Evolutionary conservation across 2,329 filamentous ascomycete species (phyloP).

Genomic region (Colletotrichum sp.): DNA sequence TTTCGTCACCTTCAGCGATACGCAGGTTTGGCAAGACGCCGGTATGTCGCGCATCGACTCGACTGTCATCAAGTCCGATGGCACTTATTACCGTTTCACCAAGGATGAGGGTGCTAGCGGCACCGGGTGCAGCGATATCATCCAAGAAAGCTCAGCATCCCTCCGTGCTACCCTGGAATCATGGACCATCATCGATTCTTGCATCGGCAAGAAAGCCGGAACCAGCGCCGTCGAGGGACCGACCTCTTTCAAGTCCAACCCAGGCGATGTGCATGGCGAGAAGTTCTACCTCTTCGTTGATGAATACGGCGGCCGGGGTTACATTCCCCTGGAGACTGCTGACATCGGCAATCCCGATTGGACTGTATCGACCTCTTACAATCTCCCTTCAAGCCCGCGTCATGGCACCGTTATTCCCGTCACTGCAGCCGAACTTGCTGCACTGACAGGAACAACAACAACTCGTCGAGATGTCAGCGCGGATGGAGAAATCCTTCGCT

Average conservation of each 20-base stretch:
- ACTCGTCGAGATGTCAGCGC: slow-evolving; percentile 9
- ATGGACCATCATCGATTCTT: slow-evolving; percentile 51
- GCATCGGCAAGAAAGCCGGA: slow-evolving; percentile 56
- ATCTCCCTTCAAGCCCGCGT: slow-evolving; percentile 52
- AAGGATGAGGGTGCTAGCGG: slow-evolving; percentile 55
- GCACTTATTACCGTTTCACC: slow-evolving; percentile 56
- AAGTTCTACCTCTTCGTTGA: slow-evolving; percentile 63
- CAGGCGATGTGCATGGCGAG: slow-evolving; percentile 52
- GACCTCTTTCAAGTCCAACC: slow-evolving; percentile 56
- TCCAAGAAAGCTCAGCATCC: slow-evolving; percentile 52
- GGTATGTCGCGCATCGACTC: slow-evolving; percentile 58
- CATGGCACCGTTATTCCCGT: slow-evolving; percentile 60
- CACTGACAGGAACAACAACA: slow-evolving; percentile 27
- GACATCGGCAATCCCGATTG: slow-evolving; percentile 54
- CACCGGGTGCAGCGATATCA: slow-evolving; percentile 59
- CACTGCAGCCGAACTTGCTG: slow-evolving; percentile 48
- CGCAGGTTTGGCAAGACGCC: slow-evolving; percentile 56
- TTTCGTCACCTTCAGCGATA: slow-evolving; percentile 53
- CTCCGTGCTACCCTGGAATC: slow-evolving; percentile 43
- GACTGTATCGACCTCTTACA: slow-evolving; percentile 50
- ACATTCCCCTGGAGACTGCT: slow-evolving; percentile 56
- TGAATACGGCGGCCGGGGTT: slow-evolving; percentile 55
- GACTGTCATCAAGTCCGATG: slow-evolving; percentile 48
- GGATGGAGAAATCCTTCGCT: slow-evolving; percentile 25
- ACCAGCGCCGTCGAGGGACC: slow-evolving; percentile 55